Evolutionary conservation across 2,329 filamentous ascomycete genomes (phyloP).

Genomic region (Penicillium sp.): DNA sequence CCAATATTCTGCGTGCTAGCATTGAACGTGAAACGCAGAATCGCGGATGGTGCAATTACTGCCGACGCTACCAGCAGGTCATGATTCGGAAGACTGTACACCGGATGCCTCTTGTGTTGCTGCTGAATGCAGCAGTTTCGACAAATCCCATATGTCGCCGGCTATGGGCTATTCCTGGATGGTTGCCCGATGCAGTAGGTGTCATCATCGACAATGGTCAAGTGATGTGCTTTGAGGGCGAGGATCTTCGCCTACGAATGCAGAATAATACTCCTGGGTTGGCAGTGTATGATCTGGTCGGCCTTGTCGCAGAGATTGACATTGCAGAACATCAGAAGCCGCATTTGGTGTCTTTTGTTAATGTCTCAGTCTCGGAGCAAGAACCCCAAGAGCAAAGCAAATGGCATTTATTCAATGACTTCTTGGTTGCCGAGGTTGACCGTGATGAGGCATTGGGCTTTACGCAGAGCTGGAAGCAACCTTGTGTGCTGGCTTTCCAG

Average conservation of each 20-base stretch:
- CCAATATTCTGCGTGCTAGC: constrained; percentile 86
- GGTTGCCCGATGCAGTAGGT: constrained; percentile 91
- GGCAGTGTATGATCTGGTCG: constrained; percentile 86
- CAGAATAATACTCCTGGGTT: constrained; percentile 79
- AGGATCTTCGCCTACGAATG: constrained; percentile 78
- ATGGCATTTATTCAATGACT: constrained; percentile 98
- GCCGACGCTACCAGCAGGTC: constrained; percentile 86
- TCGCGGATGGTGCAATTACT: constrained; percentile 90
- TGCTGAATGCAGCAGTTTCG: constrained; percentile 74
- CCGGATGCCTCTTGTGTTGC: constrained; percentile 77
- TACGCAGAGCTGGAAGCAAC: constrained; percentile 88
- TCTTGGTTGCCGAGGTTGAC: constrained; percentile 78
- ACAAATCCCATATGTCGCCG: constrained; percentile 68
- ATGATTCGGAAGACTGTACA: constrained; percentile 82
- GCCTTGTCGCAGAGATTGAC: constrained; percentile 86
- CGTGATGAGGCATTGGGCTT: constrained; percentile 85
- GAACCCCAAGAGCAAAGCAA: constrained; percentile 61
- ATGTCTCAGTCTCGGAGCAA: constrained; percentile 59
- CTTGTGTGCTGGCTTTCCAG: constrained; percentile 85
- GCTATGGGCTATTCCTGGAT: constrained; percentile 84
- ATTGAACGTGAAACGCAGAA: constrained; percentile 87
- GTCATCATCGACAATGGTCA: constrained; percentile 88
- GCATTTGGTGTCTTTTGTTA: constrained; percentile 87
- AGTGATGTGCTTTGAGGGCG: constrained; percentile 91
- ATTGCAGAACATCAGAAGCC: constrained; percentile 81